Conservation (phyloP, 441 rosid genomes). For the Biscutella auriculata region DNA sequence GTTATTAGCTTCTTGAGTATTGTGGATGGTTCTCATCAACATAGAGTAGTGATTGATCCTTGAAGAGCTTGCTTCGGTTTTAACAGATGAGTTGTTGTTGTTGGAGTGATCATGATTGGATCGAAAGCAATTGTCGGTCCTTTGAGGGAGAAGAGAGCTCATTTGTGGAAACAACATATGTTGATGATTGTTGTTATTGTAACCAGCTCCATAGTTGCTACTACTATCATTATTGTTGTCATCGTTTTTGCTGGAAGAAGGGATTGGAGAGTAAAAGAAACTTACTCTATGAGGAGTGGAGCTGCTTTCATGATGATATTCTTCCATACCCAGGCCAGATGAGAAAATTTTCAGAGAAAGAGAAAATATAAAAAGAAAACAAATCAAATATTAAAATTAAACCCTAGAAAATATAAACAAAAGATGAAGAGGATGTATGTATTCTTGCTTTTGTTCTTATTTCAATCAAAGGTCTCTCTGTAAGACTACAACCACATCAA, state of each 20-base stretch:
- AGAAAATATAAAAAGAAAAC: conserved; percentile 1
- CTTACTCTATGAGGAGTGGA: conserved; percentile 44
- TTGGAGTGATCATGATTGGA: conserved; percentile 38
- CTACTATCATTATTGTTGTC: conserved; percentile 11
- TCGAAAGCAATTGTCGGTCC: conserved; percentile 37
- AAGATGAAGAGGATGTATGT: conserved; percentile 18
- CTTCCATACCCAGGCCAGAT: conserved; percentile 65
- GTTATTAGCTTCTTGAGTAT: conserved; percentile 18
- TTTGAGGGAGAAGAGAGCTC: conserved; percentile 26
- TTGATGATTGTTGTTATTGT: conserved; percentile 16
- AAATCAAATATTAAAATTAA: conserved; percentile 10
- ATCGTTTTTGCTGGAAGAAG: conserved; percentile 24
- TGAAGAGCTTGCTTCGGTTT: conserved; percentile 62
- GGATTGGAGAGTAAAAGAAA: conserved; percentile 64
- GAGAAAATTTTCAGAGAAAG: neutral
- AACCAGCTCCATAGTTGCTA: conserved; percentile 33
- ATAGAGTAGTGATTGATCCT: conserved; percentile 46
- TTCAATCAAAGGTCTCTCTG: conserved; percentile 22
- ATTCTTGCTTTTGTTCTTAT: conserved; percentile 22
- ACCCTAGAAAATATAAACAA: conserved; percentile 36
- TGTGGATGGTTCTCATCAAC: conserved; percentile 37
- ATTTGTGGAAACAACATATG: conserved; percentile 26
- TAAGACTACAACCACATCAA: conserved; percentile 18
- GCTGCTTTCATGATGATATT: conserved; percentile 50
- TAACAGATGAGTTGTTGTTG: conserved; percentile 33